Evolutionary conservation across 139 green algal genomes (phyloP), one percentile per base, ranked within the genome.

Genomic region (Coccomyxa sp.): DNA sequence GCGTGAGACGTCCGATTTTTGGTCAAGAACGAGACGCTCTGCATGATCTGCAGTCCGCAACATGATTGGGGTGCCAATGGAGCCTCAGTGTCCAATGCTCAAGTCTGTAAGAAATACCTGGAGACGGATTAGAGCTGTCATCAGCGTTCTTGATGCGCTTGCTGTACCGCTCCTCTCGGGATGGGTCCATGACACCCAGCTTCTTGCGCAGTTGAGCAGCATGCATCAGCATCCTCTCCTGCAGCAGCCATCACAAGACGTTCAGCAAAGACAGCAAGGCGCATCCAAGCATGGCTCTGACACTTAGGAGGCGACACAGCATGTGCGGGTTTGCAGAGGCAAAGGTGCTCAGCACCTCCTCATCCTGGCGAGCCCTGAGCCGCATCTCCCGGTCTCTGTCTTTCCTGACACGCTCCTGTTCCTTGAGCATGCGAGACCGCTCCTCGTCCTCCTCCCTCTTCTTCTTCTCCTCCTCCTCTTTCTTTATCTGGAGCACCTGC

Each of bases 381-480:
- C 64, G 9, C 33, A 7, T 41, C 38, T 33, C 77, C 54, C 64
- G 18, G 73, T 79, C 38, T 7, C 39, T 41, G 24, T 79, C 73
- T 40, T 79, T 70, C 31, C 54, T 37, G 37, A 78, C 70, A 16
- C 70, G 41, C 58, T 76, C 80, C 33, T 80, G 40, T 37, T 87
- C 82, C 64, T 39, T 74, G 38, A 78, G 39, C 24, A 55, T 39
- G 5, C 74, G 73, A 33, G 77, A 34, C 50, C 35, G 35, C 55
- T 84, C 72, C 31, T 33, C 40, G 0, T 39, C 68, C 50, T 79
- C 64, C 73, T 88, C 80, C 54, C 73, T 44, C 64, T 39, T 68
- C 16, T 39, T 70, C 37, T 55, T 73, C 36, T 85, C 83, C 81
- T 89, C 80, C 75, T 89, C 85, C 36, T 89, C 83, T 71, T 87